phyloP scores from a whole-genome alignment of 1,284 basidiomycete genomes.

The Leucoagaricus sp. region DNA sequence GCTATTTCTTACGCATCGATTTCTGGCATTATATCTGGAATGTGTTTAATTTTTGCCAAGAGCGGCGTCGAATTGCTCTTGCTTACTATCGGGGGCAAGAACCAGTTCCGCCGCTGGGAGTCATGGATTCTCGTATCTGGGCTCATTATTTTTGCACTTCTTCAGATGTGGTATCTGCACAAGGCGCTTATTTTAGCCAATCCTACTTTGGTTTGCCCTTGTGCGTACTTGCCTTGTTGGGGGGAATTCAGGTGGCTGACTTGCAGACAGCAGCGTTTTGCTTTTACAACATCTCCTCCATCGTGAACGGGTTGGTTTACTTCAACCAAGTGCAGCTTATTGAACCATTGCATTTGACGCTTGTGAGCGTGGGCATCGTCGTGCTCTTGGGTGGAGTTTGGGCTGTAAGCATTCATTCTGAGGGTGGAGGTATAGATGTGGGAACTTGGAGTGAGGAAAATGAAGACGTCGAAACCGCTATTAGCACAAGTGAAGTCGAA shows the following conservation, averaged over 20 bases:
- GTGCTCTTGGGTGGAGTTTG: slow-evolving; percentile 88
- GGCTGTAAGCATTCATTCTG: slow-evolving; percentile 77
- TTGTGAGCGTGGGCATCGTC: slow-evolving; percentile 81
- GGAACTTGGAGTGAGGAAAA: slow-evolving; percentile 54
- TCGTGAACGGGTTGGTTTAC: slow-evolving; percentile 87
- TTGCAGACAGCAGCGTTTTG: slow-evolving; percentile 86
- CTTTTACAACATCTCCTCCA: slow-evolving; percentile 93
- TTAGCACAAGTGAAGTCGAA: slow-evolving; percentile 29
- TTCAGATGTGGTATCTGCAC: slow-evolving; percentile 92
- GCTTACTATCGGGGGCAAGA: slow-evolving; percentile 76
- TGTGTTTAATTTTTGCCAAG: slow-evolving; percentile 94
- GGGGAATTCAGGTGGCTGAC: slow-evolving; percentile 8
- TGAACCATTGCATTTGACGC: slow-evolving; percentile 62
- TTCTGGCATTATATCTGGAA: slow-evolving; percentile 90
- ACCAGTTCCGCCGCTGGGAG: slow-evolving; percentile 89
- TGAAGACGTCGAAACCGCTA: slow-evolving; percentile 30
- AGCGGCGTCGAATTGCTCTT: slow-evolving; percentile 90
- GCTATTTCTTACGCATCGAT: slow-evolving; percentile 89
- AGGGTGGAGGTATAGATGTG: slow-evolving; percentile 50
- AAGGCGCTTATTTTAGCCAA: slow-evolving; percentile 83
- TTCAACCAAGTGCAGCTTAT: slow-evolving; percentile 88
- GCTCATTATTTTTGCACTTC: slow-evolving; percentile 70
- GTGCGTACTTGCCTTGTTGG: slow-evolving; percentile 43
- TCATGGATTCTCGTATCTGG: slow-evolving; percentile 78
- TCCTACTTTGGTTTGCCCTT: slow-evolving; percentile 90